Conservation (phyloP, 345 rosid species). For the Eucalyptus rudis region DNA sequence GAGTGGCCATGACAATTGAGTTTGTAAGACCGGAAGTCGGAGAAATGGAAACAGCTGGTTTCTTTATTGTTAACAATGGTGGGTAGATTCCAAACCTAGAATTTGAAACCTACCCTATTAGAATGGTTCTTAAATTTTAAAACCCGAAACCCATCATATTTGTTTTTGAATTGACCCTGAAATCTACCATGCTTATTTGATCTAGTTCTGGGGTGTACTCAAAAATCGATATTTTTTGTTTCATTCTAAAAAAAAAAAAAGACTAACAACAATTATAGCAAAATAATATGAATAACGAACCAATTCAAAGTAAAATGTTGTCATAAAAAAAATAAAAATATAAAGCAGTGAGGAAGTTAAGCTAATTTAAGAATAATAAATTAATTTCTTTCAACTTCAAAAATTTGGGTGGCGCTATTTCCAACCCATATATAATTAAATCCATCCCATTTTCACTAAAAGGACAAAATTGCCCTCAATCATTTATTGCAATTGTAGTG, state of each 20-base stretch:
- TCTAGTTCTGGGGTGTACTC: accelerated
- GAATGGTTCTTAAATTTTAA: neutral
- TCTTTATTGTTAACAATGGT: neutral
- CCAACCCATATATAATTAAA: too few species aligned
- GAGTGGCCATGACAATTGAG: neutral
- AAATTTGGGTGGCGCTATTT: neutral
- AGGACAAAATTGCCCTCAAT: too few species aligned
- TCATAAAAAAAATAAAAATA: too few species aligned
- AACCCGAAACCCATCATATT: too few species aligned
- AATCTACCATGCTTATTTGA: too few species aligned
- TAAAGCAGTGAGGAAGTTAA: neutral
- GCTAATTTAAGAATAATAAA: neutral
- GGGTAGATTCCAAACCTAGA: neutral
- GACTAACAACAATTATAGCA: neutral
- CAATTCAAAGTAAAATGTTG: neutral
- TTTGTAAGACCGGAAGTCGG: neutral
- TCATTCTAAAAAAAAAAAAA: too few species aligned
- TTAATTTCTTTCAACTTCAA: neutral
- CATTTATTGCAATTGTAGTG: too few species aligned
- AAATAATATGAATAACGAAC: too few species aligned
- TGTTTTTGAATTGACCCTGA: neutral
- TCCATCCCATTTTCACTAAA: too few species aligned
- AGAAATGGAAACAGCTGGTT: neutral
- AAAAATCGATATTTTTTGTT: too few species aligned
- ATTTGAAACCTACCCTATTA: neutral